Conservation (phyloP, 2,329 filamentous ascomycete species). For the Eurotiales sp. region DNA sequence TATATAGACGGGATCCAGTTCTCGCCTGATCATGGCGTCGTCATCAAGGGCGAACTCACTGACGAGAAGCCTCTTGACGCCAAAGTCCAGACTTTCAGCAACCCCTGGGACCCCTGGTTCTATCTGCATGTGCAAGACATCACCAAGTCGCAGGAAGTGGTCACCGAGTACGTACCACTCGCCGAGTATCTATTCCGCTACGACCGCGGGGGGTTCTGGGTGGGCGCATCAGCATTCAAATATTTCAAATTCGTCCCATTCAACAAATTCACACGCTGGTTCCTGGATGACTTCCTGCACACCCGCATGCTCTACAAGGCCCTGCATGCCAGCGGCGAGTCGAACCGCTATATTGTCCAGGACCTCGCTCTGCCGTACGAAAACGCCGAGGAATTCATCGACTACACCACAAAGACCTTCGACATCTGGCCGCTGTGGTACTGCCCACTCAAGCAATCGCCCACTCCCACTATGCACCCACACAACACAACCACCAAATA, state of each 20-base stretch:
- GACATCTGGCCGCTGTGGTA: constrained; percentile 58
- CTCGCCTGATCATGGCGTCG: constrained; percentile 50
- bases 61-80: constrained; percentile 39
- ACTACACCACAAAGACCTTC: constrained; percentile 47
- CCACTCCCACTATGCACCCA: constrained; percentile 17
- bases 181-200: constrained; percentile 44
- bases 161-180: constrained; percentile 50
- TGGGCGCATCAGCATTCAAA: constrained; percentile 56
- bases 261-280: constrained; percentile 55
- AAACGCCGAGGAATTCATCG: constrained; percentile 50
- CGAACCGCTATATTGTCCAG: constrained; percentile 58
- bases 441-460: constrained; percentile 45
- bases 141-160: constrained; percentile 8
- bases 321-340: constrained; percentile 55
- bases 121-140: constrained; percentile 61
- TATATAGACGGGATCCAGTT: constrained; percentile 70
- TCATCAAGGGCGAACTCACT: constrained; percentile 59
- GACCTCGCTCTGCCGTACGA: constrained; percentile 58
- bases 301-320: constrained; percentile 62
- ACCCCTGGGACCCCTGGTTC: constrained; percentile 66
- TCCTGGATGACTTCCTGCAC: constrained; percentile 59
- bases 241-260: constrained; percentile 59
- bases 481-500: constrained; percentile 11
- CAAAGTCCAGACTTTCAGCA: constrained; percentile 50
- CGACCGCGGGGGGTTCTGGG: constrained; percentile 65